phyloP scores from a whole-genome alignment of 768 basidiomycete species.

The Boletales sp. region DNA sequence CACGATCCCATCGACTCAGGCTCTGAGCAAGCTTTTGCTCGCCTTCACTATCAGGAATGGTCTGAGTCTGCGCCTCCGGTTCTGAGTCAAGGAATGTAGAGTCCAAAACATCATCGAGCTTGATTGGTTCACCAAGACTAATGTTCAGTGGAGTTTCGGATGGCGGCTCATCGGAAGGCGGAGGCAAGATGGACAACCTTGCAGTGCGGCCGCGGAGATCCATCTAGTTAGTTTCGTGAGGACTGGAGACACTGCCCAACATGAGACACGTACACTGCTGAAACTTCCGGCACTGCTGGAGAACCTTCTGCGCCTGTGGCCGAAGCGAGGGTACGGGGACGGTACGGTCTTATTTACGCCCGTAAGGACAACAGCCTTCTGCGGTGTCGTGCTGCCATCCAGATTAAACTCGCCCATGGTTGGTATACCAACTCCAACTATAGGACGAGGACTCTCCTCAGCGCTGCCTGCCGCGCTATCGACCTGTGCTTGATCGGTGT shows the following conservation, averaged over 20 bases:
- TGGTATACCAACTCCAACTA: conserved; percentile 23
- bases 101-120: conserved; percentile 74
- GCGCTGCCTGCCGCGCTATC: conserved; percentile 35
- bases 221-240: conserved; percentile 18
- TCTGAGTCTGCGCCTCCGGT: conserved; percentile 32
- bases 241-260: conserved; percentile 3
- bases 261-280: conserved; percentile 32
- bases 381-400: conserved; percentile 5
- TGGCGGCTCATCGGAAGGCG: conserved; percentile 35
- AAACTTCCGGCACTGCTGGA: conserved; percentile 32
- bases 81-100: conserved; percentile 66
- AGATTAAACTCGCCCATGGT: conserved; percentile 39
- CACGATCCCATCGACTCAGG: conserved; percentile 68
- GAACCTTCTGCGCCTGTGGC: conserved; percentile 23
- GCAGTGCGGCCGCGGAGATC: conserved; percentile 31
- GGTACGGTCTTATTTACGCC: conserved; percentile 30
- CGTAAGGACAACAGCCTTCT: conserved; percentile 25
- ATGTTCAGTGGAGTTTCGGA: conserved; percentile 35
- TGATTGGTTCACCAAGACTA: conserved; percentile 47
- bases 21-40: conserved; percentile 43
- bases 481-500: conserved; percentile 37
- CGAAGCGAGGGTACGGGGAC: conserved; percentile 29
- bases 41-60: conserved; percentile 33
- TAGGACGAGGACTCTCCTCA: conserved; percentile 21
- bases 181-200: conserved; percentile 32